Percentiles rank a stretch among this genome's conserved stretches.
phyloP scores from a whole-genome alignment of 2,329 filamentous ascomycete genomes.

The Nannizziopsis barbatae region DNA sequence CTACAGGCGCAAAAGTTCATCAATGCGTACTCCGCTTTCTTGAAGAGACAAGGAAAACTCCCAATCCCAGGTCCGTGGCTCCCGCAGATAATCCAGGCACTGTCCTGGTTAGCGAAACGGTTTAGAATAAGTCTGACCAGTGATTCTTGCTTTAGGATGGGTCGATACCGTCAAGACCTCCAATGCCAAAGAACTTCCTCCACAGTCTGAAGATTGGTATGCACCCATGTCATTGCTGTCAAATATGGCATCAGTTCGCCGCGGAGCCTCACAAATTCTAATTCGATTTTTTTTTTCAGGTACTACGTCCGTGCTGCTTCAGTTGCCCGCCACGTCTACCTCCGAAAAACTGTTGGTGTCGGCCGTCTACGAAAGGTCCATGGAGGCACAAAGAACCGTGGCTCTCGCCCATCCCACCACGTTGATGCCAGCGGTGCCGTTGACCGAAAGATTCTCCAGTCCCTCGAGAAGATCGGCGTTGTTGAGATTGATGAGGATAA shows the following conservation, averaged over 20 bases:
- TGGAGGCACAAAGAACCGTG: slow-evolving; percentile 95
- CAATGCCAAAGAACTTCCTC: slow-evolving; percentile 90
- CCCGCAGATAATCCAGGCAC: slow-evolving; percentile 5
- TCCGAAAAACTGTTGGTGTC: slow-evolving; percentile 98
- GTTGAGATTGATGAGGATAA: slow-evolving; percentile 97
- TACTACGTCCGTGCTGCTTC: slow-evolving; percentile 80
- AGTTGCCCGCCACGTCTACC: slow-evolving; percentile 95
- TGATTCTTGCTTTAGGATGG: slow-evolving; percentile 56
- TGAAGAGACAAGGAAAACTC: slow-evolving; percentile 61
- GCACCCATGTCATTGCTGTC: slow-evolving; percentile 23
- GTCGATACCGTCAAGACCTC: slow-evolving; percentile 99
- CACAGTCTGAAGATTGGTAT: slow-evolving; percentile 97
- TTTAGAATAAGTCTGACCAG: not conserved
- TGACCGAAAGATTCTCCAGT: slow-evolving; percentile 94
- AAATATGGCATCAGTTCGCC: too few species aligned
- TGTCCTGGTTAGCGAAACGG: too few species aligned
- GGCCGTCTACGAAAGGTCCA: slow-evolving; percentile 95
- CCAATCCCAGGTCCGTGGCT: slow-evolving; percentile 53
- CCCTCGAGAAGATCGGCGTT: slow-evolving; percentile 98
- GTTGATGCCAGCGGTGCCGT: slow-evolving; percentile 90
- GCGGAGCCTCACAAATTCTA: not conserved
- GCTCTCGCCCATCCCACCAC: slow-evolving; percentile 81
- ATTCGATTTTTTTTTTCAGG: slow-evolving; percentile 29
- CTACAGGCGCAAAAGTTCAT: slow-evolving; percentile 57
- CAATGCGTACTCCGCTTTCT: slow-evolving; percentile 54